These are phyloP conservation scores for Alternaria panax DNA, from an alignment of 2,329 filamentous ascomycete species.

Conservation along the genomic window DNA sequence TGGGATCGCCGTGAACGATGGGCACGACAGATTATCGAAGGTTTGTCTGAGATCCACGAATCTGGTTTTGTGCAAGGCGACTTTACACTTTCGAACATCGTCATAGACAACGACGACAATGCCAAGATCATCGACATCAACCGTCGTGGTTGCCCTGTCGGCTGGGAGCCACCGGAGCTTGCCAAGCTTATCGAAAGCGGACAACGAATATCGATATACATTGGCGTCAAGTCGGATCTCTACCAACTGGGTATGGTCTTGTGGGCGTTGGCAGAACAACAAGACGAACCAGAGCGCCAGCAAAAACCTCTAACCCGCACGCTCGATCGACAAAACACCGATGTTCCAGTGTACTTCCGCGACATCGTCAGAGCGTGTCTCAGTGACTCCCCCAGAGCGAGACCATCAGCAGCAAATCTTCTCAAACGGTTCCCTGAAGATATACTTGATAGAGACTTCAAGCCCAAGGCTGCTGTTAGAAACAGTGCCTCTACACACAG, in stretches of 20 bases:
- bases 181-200: slow-evolving; percentile 83
- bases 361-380: slow-evolving; percentile 79
- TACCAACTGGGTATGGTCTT: slow-evolving; percentile 97
- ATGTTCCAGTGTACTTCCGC: slow-evolving; percentile 81
- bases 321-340: slow-evolving; percentile 44
- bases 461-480: slow-evolving; percentile 27
- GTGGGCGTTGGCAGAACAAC: slow-evolving; percentile 86
- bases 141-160: slow-evolving; percentile 91
- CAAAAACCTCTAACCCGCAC: slow-evolving; percentile 66
- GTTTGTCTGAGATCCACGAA: slow-evolving; percentile 91
- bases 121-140: slow-evolving; percentile 99
- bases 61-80: slow-evolving; percentile 97
- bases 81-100: slow-evolving; percentile 96
- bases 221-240: slow-evolving; percentile 95
- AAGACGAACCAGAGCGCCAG: slow-evolving; percentile 87
- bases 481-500: slow-evolving; percentile 52
- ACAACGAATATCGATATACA: slow-evolving; percentile 94
- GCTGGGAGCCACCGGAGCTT: slow-evolving; percentile 96
- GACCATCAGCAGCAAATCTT: slow-evolving; percentile 76
- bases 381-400: slow-evolving; percentile 73
- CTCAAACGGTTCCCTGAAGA: slow-evolving; percentile 54
- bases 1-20: slow-evolving; percentile 83
- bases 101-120: slow-evolving; percentile 82
- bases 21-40: slow-evolving; percentile 89
- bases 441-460: slow-evolving; percentile 16